phyloP scores from a whole-genome alignment of 768 basidiomycete genomes.

The Pleurotus ostreatus region DNA sequence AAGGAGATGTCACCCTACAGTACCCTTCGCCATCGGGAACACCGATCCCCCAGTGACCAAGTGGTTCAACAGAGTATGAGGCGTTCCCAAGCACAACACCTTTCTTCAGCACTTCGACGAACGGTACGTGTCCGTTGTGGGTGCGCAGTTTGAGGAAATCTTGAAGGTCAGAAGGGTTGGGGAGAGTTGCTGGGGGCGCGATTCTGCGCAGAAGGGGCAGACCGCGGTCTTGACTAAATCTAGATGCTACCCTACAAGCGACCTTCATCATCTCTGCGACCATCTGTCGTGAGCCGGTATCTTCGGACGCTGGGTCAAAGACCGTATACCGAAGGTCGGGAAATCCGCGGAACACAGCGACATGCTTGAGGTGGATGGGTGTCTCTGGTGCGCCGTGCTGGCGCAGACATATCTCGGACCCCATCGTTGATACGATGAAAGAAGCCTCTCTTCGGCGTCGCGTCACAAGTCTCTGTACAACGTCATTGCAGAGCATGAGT shows the following conservation, averaged over 20 bases:
- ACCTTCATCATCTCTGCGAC: conserved; percentile 83
- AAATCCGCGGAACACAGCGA: conserved; percentile 43
- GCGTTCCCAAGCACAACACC: conserved; percentile 31
- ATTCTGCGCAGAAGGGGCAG: conserved; percentile 65
- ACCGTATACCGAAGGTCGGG: conserved; percentile 48
- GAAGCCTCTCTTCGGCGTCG: conserved; percentile 18
- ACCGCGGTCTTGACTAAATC: conserved; percentile 55
- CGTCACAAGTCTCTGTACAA: conserved; percentile 12
- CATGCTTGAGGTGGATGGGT: conserved; percentile 14
- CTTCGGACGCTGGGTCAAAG: conserved; percentile 13
- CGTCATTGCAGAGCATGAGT: conserved; percentile 22
- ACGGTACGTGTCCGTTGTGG: conserved; percentile 38
- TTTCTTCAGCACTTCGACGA: conserved; percentile 26
- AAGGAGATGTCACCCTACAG: conserved; percentile 76
- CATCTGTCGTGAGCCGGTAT: conserved; percentile 44
- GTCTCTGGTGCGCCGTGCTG: conserved; percentile 19
- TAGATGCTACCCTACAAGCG: conserved; percentile 72
- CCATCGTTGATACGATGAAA: conserved; percentile 19
- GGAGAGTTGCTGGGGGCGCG: conserved; percentile 25
- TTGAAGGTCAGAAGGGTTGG: conserved; percentile 24
- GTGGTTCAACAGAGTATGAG: conserved; percentile 48
- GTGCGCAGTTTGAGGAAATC: conserved; percentile 48
- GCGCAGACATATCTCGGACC: conserved; percentile 21
- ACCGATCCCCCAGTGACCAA: conserved; percentile 66
- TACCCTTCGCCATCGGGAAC: conserved; percentile 78